phyloP scores from a whole-genome alignment of 139 green algal genomes.

The Picochlorum sp. region DNA sequence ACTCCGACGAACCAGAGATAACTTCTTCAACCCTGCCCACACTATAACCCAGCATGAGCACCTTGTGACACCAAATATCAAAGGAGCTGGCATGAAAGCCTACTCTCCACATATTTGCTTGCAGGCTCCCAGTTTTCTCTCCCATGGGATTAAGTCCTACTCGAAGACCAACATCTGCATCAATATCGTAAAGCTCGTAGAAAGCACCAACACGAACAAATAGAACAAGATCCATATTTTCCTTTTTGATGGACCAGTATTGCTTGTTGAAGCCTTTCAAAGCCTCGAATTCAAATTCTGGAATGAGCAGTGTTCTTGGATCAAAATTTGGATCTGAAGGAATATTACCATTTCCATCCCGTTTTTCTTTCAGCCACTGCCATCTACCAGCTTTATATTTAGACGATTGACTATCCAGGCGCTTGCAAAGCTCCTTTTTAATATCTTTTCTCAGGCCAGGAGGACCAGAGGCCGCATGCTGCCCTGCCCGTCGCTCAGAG shows the following conservation, averaged over 20 bases:
- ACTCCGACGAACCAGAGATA: no score
- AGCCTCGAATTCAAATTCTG: slow-evolving; percentile 4
- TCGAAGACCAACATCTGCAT: slow-evolving; percentile 44
- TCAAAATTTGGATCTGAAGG: slow-evolving; percentile 37
- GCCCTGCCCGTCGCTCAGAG: not conserved
- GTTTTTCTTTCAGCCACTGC: slow-evolving; percentile 30
- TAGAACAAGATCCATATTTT: slow-evolving; percentile 48
- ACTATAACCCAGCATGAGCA: slow-evolving; percentile 42
- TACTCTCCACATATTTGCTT: slow-evolving; percentile 60
- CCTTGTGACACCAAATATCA: slow-evolving; percentile 33
- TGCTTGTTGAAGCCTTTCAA: slow-evolving; percentile 32
- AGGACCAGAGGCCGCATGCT: not conserved
- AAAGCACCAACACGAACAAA: slow-evolving; percentile 36
- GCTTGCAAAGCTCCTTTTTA: not conserved
- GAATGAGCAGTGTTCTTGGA: slow-evolving; percentile 41
- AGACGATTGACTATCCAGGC: no score
- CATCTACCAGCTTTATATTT: slow-evolving; percentile 16
- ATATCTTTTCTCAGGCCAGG: not conserved
- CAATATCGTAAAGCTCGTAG: slow-evolving; percentile 47
- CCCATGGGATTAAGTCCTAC: slow-evolving; percentile 45
- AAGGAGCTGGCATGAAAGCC: slow-evolving; percentile 40
- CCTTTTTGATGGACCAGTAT: slow-evolving; percentile 40
- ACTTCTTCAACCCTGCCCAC: slow-evolving; percentile 49
- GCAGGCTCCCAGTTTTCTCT: not conserved
- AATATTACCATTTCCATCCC: slow-evolving; percentile 19